Conservation (phyloP, 2,329 filamentous ascomycete genomes). For the Graphium sp. region DNA sequence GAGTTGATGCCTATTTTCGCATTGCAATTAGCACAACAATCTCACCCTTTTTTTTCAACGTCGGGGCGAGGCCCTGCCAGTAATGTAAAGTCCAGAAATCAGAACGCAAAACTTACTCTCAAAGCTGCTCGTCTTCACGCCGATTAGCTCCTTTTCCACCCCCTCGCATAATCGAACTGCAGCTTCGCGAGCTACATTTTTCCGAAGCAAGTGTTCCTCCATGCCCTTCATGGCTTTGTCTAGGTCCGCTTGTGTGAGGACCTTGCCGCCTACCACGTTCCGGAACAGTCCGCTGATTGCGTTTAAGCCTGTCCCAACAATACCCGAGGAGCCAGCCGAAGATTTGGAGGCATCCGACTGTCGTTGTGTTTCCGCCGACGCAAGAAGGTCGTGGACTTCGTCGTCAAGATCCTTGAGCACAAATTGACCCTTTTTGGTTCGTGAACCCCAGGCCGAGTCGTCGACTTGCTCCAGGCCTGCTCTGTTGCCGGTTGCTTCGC, state of each 20-base stretch:
- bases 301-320: constrained; percentile 66
- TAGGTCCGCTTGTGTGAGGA: constrained; percentile 72
- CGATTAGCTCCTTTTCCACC: constrained; percentile 77
- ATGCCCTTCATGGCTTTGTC: constrained; percentile 88
- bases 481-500: no score
- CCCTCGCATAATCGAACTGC: constrained; percentile 81
- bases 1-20: constrained; percentile 61
- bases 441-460: constrained; percentile 67
- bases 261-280: constrained; percentile 90
- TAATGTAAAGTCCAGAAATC: not conserved
- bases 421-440: constrained; percentile 78
- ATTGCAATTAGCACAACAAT: no score
- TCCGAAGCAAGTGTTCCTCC: constrained; percentile 85
- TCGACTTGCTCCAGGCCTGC: constrained; percentile 62
- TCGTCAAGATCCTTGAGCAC: constrained; percentile 86
- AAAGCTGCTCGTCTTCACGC: constrained; percentile 82
- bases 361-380: constrained; percentile 52
- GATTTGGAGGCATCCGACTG: constrained; percentile 28
- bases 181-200: constrained; percentile 92
- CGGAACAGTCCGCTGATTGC: constrained; percentile 80
- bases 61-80: not conserved
- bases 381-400: constrained; percentile 79
- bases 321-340: constrained; percentile 24
- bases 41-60: no score
- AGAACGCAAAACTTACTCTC: constrained; percentile 35